phyloP scores from a whole-genome alignment of 2,329 filamentous ascomycete genomes.

The Penicillium sp. region DNA sequence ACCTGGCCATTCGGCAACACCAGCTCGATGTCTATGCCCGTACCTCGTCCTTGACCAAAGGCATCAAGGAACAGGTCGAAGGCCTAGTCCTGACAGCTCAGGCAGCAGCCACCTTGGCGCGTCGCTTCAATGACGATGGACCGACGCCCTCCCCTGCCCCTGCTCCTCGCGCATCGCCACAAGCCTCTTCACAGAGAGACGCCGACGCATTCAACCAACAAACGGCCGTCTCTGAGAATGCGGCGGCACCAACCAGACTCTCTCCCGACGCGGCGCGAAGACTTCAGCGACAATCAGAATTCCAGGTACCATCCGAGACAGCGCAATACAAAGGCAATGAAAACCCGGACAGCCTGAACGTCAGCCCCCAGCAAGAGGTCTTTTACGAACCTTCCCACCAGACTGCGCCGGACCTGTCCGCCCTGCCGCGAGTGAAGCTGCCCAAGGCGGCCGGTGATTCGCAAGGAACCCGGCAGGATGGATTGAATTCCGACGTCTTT shows the following conservation, averaged over 20 bases:
- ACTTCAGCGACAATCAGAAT: conserved; percentile 46
- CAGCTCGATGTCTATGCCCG: conserved; percentile 59
- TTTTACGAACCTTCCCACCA: conserved; percentile 50
- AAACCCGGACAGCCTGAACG: conserved; percentile 27
- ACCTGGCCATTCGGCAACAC: conserved; percentile 52
- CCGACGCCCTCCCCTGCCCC: conserved; percentile 19
- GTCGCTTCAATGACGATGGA: conserved; percentile 49
- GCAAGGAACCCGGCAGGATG: conserved; percentile 40
- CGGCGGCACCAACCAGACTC: conserved; percentile 14
- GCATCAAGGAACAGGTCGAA: conserved; percentile 56
- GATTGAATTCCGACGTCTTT: conserved; percentile 53
- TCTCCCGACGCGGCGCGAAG: conserved; percentile 41
- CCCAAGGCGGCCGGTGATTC: conserved; percentile 46
- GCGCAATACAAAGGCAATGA: conserved; percentile 38
- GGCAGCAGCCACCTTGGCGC: conserved; percentile 55
- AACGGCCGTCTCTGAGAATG: conserved; percentile 11
- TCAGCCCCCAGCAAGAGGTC: conserved; percentile 53
- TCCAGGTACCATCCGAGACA: conserved; percentile 47
- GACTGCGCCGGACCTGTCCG: conserved; percentile 45
- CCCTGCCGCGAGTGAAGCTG: conserved; percentile 51
- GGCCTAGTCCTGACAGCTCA: conserved; percentile 55
- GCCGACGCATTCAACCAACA: conserved; percentile 23
- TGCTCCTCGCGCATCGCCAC: conserved; percentile 5
- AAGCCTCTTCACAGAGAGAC: conserved; percentile 20
- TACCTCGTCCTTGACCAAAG: conserved; percentile 60